These are phyloP conservation scores for Amphicarpaea edgeworthii DNA, from an alignment of 306 rosid species.

Conservation along the genomic window DNA sequence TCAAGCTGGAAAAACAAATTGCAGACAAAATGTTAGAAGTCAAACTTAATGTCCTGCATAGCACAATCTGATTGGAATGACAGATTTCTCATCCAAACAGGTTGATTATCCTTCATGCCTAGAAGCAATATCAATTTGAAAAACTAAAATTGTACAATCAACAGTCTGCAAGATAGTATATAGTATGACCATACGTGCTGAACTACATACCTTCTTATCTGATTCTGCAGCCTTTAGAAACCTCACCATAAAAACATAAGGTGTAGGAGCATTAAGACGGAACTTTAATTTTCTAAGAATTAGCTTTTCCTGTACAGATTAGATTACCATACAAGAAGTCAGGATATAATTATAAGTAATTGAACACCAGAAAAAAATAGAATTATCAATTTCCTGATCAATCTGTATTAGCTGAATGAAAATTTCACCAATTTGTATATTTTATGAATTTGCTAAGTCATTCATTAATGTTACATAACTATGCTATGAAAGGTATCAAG, in stretches of 20 bases:
- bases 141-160: slow-evolving; percentile 1
- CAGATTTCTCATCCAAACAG: slow-evolving; percentile 34
- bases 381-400: slow-evolving; percentile 9
- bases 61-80: slow-evolving; percentile 19
- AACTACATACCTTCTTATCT: slow-evolving; percentile 63
- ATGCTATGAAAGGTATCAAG: neutral
- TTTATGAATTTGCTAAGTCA: neutral
- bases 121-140: slow-evolving; percentile 12
- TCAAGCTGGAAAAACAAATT: slow-evolving; percentile 65
- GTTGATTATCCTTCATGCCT: slow-evolving; percentile 20
- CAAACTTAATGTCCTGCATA: slow-evolving; percentile 14
- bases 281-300: slow-evolving; percentile 79
- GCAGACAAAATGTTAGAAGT: slow-evolving; percentile 36
- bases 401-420: neutral
- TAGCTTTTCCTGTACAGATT: slow-evolving; percentile 74
- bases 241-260: slow-evolving; percentile 90
- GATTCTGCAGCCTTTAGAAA: slow-evolving; percentile 93
- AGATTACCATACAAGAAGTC: slow-evolving; percentile 30
- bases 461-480: slow-evolving; percentile 3
- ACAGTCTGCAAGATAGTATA: neutral
- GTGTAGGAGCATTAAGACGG: slow-evolving; percentile 83
- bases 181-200: neutral
- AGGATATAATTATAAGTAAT: slow-evolving; percentile 24
- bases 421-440: slow-evolving; percentile 3
- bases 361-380: neutral